phyloP scores from a whole-genome alignment of 352 stramenopile genomes.

The Nothophytophthora sp. region DNA sequence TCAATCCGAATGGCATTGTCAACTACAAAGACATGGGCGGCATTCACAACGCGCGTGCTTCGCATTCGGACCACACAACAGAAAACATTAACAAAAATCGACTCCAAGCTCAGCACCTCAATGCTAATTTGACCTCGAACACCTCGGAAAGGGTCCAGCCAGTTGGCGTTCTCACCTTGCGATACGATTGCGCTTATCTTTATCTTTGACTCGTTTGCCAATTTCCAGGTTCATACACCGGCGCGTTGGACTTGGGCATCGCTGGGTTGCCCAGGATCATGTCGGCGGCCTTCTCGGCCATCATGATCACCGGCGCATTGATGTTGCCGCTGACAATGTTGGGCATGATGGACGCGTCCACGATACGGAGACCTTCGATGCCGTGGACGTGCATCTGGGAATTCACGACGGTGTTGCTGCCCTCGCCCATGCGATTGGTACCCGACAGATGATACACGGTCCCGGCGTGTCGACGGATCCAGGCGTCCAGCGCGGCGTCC shows the following conservation, averaged over 20 bases:
- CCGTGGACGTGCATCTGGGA: slow-evolving; percentile 71
- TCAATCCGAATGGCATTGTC: too few relatives aligned
- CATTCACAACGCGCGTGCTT: too few relatives aligned
- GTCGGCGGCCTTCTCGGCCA: slow-evolving; percentile 90
- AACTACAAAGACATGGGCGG: too few relatives aligned
- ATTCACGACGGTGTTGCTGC: slow-evolving; percentile 78
- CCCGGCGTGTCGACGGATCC: slow-evolving; percentile 64
- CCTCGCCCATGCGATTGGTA: slow-evolving; percentile 76
- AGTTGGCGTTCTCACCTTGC: too few relatives aligned
- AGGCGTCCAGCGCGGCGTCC: slow-evolving; percentile 65
- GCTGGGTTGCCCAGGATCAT: slow-evolving; percentile 92
- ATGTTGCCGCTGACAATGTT: slow-evolving; percentile 94
- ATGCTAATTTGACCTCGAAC: too few relatives aligned
- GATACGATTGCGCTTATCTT: too few relatives aligned
- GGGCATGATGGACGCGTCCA: slow-evolving; percentile 93
- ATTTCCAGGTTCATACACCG: too few relatives aligned
- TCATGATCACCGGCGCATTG: slow-evolving; percentile 91
- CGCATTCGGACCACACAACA: too few relatives aligned
- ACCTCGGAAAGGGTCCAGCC: too few relatives aligned
- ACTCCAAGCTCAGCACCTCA: too few relatives aligned
- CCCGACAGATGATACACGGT: slow-evolving; percentile 82
- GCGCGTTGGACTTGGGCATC: slow-evolving; percentile 91
- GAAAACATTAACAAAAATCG: too few relatives aligned
- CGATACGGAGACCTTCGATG: slow-evolving; percentile 79
- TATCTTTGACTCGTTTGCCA: too few relatives aligned